Conservation (phyloP, 176 grass and related monocot species). For the Musa acuminata region DNA sequence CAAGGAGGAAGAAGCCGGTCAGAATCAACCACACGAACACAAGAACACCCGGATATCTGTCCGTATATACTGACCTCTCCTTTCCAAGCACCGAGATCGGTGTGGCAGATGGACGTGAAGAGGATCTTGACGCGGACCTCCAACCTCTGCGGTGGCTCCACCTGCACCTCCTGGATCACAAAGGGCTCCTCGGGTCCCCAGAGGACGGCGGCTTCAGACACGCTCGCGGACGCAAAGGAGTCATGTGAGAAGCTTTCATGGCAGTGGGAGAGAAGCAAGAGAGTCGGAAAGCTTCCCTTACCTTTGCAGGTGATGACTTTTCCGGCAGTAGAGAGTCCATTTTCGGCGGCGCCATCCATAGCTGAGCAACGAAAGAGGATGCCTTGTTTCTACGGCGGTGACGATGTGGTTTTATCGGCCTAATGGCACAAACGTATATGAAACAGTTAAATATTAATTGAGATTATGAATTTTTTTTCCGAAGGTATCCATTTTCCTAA, state of each 20-base stretch:
- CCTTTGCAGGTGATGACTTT: slow-evolving; percentile 80
- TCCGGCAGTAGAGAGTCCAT: slow-evolving; percentile 11
- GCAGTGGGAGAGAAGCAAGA: neutral
- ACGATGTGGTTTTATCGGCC: no score
- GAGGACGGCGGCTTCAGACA: slow-evolving; percentile 51
- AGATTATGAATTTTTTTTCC: no score
- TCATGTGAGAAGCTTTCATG: neutral
- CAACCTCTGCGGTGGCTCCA: slow-evolving; percentile 52
- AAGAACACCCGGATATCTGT: neutral
- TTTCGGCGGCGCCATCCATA: neutral
- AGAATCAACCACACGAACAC: no score
- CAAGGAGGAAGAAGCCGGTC: no score
- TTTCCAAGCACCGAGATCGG: slow-evolving; percentile 68
- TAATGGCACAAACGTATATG: no score
- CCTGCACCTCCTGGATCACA: slow-evolving; percentile 57
- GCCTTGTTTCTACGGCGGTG: no score
- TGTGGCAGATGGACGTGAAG: slow-evolving; percentile 91
- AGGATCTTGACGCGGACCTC: slow-evolving; percentile 80
- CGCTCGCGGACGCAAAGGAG: neutral
- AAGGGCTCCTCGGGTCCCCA: slow-evolving; percentile 68
- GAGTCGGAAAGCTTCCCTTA: neutral
- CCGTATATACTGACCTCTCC: slow-evolving; percentile 43
- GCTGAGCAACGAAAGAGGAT: no score
- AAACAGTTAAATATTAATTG: no score
- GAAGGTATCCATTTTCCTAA: no score